A percentile compares a stretch with the other conserved stretches of the same genome.
Evolutionary conservation across 768 basidiomycete genomes (phyloP).

Genomic region (Chiua virens): DNA sequence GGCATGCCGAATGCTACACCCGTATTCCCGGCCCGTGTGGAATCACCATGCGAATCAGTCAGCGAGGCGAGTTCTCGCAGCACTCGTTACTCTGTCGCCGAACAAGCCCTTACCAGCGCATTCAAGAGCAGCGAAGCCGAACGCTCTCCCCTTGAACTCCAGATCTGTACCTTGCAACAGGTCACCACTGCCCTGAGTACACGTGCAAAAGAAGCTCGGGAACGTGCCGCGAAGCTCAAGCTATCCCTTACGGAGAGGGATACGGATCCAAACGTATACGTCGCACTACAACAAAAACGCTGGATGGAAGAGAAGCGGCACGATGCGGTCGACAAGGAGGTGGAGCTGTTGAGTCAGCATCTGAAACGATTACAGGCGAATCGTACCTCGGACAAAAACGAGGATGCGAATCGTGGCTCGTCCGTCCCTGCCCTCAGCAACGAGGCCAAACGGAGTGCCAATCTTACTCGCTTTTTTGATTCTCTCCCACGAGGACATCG

Average conservation of each 20-base stretch:
- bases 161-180: constrained; percentile 45
- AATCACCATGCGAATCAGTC: constrained; percentile 28
- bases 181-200: constrained; percentile 44
- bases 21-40: constrained; percentile 2
- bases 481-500: constrained; percentile 34
- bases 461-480: constrained; percentile 41
- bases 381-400: constrained; percentile 15
- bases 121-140: constrained; percentile 35
- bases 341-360: constrained; percentile 36
- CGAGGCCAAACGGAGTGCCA: constrained; percentile 33
- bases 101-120: constrained; percentile 40
- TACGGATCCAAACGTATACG: constrained; percentile 37
- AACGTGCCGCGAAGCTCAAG: constrained; percentile 42
- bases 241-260: constrained; percentile 38
- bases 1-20: constrained; percentile 17
- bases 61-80: constrained; percentile 30
- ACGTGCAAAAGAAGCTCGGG: constrained; percentile 46
- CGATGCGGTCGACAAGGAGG: constrained; percentile 36
- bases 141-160: constrained; percentile 42
- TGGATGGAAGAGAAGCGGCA: constrained; percentile 53
- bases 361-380: constrained; percentile 33
- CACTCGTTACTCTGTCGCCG: constrained; percentile 46
- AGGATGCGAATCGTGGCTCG: constrained; percentile 16
- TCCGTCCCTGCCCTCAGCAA: constrained; percentile 16
- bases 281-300: constrained; percentile 43